These are phyloP conservation scores for Claviceps sp. DNA, from an alignment of 2,329 filamentous ascomycete genomes.

Conservation along the genomic window DNA sequence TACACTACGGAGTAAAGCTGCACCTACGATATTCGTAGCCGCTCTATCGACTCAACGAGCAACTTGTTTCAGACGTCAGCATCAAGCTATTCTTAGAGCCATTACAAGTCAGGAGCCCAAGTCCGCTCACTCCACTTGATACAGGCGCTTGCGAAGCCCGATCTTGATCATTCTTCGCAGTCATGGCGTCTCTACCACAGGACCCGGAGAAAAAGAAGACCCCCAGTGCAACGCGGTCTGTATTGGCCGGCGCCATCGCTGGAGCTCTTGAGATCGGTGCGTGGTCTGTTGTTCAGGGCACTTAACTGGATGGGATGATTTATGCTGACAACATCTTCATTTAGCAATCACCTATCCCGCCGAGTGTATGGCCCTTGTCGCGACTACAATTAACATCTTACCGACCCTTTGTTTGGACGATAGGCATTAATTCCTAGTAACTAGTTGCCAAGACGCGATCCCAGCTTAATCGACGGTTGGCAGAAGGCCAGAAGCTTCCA, in stretches of 20 bases:
- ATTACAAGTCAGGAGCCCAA: no score
- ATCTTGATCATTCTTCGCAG: background rate
- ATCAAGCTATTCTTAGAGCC: no score
- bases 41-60: no score
- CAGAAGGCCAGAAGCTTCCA: conserved; percentile 73
- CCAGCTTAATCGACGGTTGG: conserved; percentile 77
- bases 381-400: background rate
- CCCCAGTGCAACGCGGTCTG: conserved; percentile 75
- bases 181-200: conserved; percentile 17
- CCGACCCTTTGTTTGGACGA: background rate
- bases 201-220: conserved; percentile 25
- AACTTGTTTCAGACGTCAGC: no score
- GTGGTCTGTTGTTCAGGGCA: conserved; percentile 8
- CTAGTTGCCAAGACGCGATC: conserved; percentile 86
- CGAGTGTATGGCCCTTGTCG: conserved; percentile 48
- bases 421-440: background rate
- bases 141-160: background rate
- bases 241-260: conserved; percentile 84
- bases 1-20: no score
- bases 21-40: no score
- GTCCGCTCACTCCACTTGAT: no score
- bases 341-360: conserved; percentile 80
- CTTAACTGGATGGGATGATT: background rate
- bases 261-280: conserved; percentile 87
- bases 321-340: background rate